Evolutionary conservation across 2,329 filamentous ascomycete species (phyloP), one percentile per base, ranked within the genome.

Genomic region (Magnaporthiopsis poae): DNA sequence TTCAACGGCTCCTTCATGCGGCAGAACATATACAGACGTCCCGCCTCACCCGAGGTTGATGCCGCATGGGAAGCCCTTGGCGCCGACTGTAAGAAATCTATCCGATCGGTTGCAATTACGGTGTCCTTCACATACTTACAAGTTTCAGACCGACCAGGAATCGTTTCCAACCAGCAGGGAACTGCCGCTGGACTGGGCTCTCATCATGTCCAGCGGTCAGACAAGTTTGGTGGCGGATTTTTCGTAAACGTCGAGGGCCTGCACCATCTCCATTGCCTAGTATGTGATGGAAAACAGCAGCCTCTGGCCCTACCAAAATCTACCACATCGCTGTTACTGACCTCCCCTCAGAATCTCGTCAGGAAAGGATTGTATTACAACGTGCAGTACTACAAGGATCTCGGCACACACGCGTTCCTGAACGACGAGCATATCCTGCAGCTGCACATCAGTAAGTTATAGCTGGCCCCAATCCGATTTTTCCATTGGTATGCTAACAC

Each of bases 281-380:
- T 84, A 74, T 68, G 71, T 62, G 5, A 33, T 8, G n/a, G 15
- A 31, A 5, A 29, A n/a, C 36, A 21, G 62, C 13, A 8, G 11
- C 39, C 62, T 27, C 61, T 46, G 29, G 27, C 7, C n/a, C n/a
- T 35, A 0, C 21, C 25, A 5, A 18, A 18, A 15, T 3, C 7
- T 27, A 29, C 21, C 25, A 18, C 8, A 18, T 1, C 13, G n/a
- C 35, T 39, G 13, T 59, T 12, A 21, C 29, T 65, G n/a, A 65
- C 52, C 29, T 31, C 8, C 46, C 25, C 18, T n/a, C 35, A 80
- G 84, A 86, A 88, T 67, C 78, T 88, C 7, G 71, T 88, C 8
- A 82, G 86, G 1, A 82, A 88, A 71, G 76, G 81, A 0, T 74
- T 87, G 0, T 84, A 82, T 71, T 88, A 82, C 76, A 88, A 88